phyloP scores from a whole-genome alignment of 2,329 filamentous ascomycete species.

The Ceratocystis diversiconidia region DNA sequence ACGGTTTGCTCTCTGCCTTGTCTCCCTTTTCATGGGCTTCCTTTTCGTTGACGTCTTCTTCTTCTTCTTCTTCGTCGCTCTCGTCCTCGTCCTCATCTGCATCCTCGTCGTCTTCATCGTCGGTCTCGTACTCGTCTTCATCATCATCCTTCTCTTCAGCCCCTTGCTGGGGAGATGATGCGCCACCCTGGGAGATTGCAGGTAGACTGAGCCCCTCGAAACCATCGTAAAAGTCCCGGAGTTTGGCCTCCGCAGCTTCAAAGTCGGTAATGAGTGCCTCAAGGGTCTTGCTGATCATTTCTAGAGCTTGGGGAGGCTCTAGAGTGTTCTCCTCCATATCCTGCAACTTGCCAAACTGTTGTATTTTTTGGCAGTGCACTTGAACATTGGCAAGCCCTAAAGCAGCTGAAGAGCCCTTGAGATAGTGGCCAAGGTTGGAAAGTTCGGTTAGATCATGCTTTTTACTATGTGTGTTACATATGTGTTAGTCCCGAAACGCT shows the following conservation, averaged over 20 bases:
- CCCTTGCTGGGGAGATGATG: constrained; percentile 12
- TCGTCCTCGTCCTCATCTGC: constrained; percentile 15
- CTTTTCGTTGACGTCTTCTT: constrained; percentile 6
- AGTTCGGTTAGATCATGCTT: constrained; percentile 56
- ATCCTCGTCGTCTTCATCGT: constrained; percentile 10
- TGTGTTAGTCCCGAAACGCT: not conserved
- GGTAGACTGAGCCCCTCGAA: not conserved
- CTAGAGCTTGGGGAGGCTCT: constrained; percentile 56
- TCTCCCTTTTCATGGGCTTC: not conserved
- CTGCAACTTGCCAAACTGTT: constrained; percentile 74
- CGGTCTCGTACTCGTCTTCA: constrained; percentile 9
- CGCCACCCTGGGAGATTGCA: not conserved
- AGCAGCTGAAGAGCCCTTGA: constrained; percentile 93
- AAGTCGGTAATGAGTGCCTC: constrained; percentile 63
- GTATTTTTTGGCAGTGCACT: constrained; percentile 91
- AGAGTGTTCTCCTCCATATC: constrained; percentile 57
- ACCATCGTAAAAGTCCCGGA: constrained; percentile 50
- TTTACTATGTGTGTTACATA: constrained; percentile 34
- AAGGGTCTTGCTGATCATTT: constrained; percentile 56
- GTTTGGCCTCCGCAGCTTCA: constrained; percentile 51
- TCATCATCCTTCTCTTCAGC: constrained; percentile 12
- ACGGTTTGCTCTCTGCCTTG: not conserved
- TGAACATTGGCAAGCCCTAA: constrained; percentile 81
- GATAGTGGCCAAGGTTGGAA: constrained; percentile 79
- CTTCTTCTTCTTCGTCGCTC: constrained; percentile 6